These are phyloP conservation scores for Hydnomerulius pinastri DNA, from an alignment of 768 basidiomycete genomes.

Conservation along the genomic window DNA sequence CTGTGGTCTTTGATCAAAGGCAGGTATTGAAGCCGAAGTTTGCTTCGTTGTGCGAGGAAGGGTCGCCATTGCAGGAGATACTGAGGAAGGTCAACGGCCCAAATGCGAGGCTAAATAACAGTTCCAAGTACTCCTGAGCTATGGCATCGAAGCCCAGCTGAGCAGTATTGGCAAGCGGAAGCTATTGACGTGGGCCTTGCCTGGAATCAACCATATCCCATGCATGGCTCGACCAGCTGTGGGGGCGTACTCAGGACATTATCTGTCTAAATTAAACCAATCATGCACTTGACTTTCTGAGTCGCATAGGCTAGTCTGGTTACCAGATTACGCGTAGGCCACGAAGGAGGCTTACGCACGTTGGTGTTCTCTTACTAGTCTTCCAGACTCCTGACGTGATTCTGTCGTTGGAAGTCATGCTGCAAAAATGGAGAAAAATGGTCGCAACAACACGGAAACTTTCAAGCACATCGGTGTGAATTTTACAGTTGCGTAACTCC, in stretches of 20 bases:
- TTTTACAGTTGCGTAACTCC: neutral
- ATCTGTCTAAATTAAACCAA: too few species aligned
- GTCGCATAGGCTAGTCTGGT: too few species aligned
- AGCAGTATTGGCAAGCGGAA: neutral
- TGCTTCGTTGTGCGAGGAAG: conserved; percentile 36
- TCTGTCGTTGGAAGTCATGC: neutral
- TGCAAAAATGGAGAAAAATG: neutral
- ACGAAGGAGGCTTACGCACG: too few species aligned
- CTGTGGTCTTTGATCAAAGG: conserved; percentile 28
- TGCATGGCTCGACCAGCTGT: neutral
- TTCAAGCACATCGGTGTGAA: neutral
- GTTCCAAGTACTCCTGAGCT: neutral
- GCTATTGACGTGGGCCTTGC: neutral
- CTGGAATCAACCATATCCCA: too few species aligned
- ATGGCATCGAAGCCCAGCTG: neutral
- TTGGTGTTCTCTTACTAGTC: too few species aligned
- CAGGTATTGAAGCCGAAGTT: conserved; percentile 16
- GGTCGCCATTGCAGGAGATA: conserved; percentile 33
- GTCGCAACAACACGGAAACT: neutral
- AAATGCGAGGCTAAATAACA: neutral
- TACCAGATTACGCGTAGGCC: too few species aligned
- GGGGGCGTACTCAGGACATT: too few species aligned
- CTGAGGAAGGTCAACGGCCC: neutral
- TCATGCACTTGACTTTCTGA: neutral
- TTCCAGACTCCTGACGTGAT: neutral